Evolutionary conservation across 805 yeast species (phyloP).

Genomic region (Wickerhamomyces tratensis): DNA sequence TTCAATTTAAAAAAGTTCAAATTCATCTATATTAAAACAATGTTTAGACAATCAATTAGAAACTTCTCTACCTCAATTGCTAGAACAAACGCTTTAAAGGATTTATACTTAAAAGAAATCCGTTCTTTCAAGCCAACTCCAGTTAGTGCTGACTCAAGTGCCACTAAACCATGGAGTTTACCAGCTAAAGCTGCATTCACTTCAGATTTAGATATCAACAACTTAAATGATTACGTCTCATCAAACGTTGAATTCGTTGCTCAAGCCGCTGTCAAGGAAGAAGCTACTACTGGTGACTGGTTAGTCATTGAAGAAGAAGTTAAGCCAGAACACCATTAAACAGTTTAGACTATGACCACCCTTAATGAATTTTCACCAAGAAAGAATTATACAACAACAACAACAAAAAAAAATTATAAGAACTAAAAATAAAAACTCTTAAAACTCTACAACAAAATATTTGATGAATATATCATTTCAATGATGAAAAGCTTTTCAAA

Average conservation of each 20-base stretch:
- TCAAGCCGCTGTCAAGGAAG: constrained; percentile 36
- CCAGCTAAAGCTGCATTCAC: constrained; percentile 64
- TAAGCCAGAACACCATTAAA: constrained; percentile 40
- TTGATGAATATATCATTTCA: background rate
- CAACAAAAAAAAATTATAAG: background rate
- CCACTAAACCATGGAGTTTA: constrained; percentile 73
- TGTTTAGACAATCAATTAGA: constrained; percentile 19
- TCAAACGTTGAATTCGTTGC: constrained; percentile 68
- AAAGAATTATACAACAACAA: background rate
- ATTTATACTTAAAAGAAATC: constrained; percentile 79
- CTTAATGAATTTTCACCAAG: background rate
- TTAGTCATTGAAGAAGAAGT: constrained; percentile 67
- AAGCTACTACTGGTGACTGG: constrained; percentile 58
- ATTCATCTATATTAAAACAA: constrained; percentile 5
- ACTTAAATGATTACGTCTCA: constrained; percentile 58
- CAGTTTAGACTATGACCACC: background rate
- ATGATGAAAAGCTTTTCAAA: too few relatives aligned
- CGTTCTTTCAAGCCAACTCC: constrained; percentile 84
- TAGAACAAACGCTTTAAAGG: constrained; percentile 56
- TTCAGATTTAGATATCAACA: constrained; percentile 63
- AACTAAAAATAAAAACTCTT: too few relatives aligned
- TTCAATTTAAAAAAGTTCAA: constrained; percentile 1
- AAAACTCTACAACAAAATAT: too few relatives aligned
- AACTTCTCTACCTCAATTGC: constrained; percentile 25
- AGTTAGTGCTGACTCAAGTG: constrained; percentile 54